Evolutionary conservation across 23 red algal species (phyloP).

Genomic region (Porphyridium purpureum): DNA sequence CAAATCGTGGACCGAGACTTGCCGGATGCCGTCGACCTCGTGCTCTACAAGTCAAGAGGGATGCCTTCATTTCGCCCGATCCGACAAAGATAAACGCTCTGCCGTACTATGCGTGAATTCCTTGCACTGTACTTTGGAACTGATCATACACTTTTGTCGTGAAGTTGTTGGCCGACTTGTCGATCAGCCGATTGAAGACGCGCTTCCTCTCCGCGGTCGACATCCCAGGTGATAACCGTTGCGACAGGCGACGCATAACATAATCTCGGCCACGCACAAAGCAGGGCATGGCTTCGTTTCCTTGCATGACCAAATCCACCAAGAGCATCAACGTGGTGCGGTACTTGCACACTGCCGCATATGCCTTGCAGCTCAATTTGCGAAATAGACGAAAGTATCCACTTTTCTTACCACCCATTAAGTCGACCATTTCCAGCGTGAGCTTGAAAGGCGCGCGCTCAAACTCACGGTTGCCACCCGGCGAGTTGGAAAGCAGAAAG

Average conservation of each 20-base stretch:
- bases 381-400: slow-evolving; percentile 47
- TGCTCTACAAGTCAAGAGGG: no score
- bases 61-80: no score
- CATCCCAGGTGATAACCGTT: slow-evolving; percentile 57
- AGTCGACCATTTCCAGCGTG: slow-evolving; percentile 79
- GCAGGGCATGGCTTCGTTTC: slow-evolving; percentile 95
- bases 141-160: slow-evolving; percentile 84
- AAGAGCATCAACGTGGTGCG: slow-evolving; percentile 88
- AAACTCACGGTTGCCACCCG: slow-evolving; percentile 94
- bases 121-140: no score
- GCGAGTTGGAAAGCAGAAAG: slow-evolving; percentile 86
- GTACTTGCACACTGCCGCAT: slow-evolving; percentile 80
- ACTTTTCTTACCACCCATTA: slow-evolving; percentile 83
- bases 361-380: slow-evolving; percentile 69
- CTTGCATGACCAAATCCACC: slow-evolving; percentile 80
- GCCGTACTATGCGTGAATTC: no score
- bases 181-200: slow-evolving; percentile 47
- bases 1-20: no score
- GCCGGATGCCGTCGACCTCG: no score
- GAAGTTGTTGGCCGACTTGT: slow-evolving; percentile 53
- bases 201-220: slow-evolving; percentile 33
- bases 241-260: slow-evolving; percentile 49
- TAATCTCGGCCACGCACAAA: slow-evolving; percentile 85
- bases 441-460: slow-evolving; percentile 97
- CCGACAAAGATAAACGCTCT: no score